Evolutionary conservation across 140 eudicot genomes (phyloP).

Genomic region (Erigeron philadelphicus): DNA sequence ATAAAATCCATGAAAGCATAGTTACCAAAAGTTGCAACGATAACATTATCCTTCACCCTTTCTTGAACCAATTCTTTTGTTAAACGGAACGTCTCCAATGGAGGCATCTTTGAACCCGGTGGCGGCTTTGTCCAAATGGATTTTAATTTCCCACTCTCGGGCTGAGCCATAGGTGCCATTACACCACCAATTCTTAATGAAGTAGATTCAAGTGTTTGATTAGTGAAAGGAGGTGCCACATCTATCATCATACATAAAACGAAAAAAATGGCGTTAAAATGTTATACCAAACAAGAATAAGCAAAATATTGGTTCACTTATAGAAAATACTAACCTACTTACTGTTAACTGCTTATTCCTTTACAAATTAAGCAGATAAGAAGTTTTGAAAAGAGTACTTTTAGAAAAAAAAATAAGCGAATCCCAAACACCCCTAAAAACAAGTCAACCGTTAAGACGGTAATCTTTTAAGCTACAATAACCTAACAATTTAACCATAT

Average conservation of each 20-base stretch:
- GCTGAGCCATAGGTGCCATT: slow-evolving; percentile 32
- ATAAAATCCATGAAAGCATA: slow-evolving; percentile 98
- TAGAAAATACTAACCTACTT: too few species aligned
- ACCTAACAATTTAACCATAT: neutral
- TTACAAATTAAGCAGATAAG: too few species aligned
- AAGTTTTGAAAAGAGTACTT: too few species aligned
- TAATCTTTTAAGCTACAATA: neutral
- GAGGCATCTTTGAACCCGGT: slow-evolving; percentile 70
- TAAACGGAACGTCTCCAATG: slow-evolving; percentile 57
- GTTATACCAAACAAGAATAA: neutral
- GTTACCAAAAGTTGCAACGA: slow-evolving; percentile 85
- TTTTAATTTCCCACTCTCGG: slow-evolving; percentile 24
- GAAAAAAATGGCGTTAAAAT: slow-evolving; percentile 10
- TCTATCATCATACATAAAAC: slow-evolving; percentile 26
- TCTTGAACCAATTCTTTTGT: slow-evolving; percentile 76
- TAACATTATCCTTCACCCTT: slow-evolving; percentile 72
- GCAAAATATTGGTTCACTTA: too few species aligned
- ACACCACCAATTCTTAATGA: slow-evolving; percentile 21
- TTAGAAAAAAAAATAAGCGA: too few species aligned
- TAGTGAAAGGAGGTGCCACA: slow-evolving; percentile 36
- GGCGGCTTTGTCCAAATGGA: slow-evolving; percentile 68
- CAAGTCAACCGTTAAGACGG: too few species aligned
- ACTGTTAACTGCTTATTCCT: too few species aligned
- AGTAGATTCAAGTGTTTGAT: slow-evolving; percentile 38
- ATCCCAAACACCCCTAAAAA: too few species aligned